Evolutionary conservation across 2,329 filamentous ascomycete species (phyloP), one percentile per base, ranked within the genome.

Genomic region (Trichoderma sp.): DNA sequence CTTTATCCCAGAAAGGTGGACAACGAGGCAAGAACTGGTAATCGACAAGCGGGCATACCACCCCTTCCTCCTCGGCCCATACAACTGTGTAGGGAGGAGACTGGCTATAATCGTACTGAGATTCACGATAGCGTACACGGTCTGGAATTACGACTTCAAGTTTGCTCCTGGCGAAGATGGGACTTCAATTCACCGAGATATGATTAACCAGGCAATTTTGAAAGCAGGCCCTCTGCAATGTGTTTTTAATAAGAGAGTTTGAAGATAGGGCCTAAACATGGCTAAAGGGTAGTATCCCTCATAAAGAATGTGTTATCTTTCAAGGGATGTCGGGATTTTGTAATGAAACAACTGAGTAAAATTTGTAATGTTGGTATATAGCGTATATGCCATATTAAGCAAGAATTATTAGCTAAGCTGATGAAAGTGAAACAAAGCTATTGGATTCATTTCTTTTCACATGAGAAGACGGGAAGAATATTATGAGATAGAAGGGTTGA

Each of bases 1-100:
- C 10, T 75, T 74, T 34, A 71, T 74, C 8, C 73, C 73, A 4
- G 73, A 75, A 69, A 71, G 73, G n/a, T 75, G 73, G 73, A 74
- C 71, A 0, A 70, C 69, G 4, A 61, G 70, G 1, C 71, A 71
- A 1, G 73, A 75, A 0, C 46, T 75, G 5, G 60, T 74, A 11
- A 70, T 72, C 10, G 70, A 74, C n/a, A 70, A 56, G 3, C 70
- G 72, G 13, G 70, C 72, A 1, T 74, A 69, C 10, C 39, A 66
- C 10, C 68, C 66, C 0, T 70, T 72, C 18, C 59, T 54, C 5
- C 37, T 54, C 26, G 70, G 72, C 68, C 60, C 68, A 10, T 68
- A 66, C 30, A 55, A 32, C 2, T 72, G 71, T 8, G 66, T 67
- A 7, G 71, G 71, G 21, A 70, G 54, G 32, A 69, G 54, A 24